These are phyloP conservation scores for Corinectria fuckeliana DNA, from an alignment of 2,329 filamentous ascomycete species.

Conservation along the genomic window DNA sequence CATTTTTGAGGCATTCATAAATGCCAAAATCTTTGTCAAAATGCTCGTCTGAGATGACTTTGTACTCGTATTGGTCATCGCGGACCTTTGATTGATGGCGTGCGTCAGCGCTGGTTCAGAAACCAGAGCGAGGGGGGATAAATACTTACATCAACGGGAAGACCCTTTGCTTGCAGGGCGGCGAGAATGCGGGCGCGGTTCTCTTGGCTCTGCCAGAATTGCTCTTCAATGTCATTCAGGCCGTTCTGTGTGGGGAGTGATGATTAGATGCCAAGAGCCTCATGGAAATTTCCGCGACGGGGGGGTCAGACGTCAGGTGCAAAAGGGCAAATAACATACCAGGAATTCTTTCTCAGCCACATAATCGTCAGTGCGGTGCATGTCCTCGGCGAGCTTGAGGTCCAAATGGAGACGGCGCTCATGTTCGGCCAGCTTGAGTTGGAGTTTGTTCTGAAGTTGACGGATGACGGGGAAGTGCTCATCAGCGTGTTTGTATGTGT, in stretches of 20 bases:
- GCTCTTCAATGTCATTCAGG: slow-evolving; percentile 47
- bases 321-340: slow-evolving; percentile 43
- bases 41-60: slow-evolving; percentile 52
- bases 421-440: slow-evolving; percentile 41
- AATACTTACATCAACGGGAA: slow-evolving; percentile 58
- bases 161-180: slow-evolving; percentile 49
- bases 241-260: slow-evolving; percentile 43
- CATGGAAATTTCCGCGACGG: slow-evolving; percentile 30
- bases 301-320: slow-evolving; percentile 25
- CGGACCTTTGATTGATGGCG: slow-evolving; percentile 40
- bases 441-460: slow-evolving; percentile 51
- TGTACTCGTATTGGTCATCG: slow-evolving; percentile 55
- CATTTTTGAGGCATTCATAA: slow-evolving; percentile 50
- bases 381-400: slow-evolving; percentile 47
- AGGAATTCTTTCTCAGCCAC: slow-evolving; percentile 45
- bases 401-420: slow-evolving; percentile 44
- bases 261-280: slow-evolving; percentile 29
- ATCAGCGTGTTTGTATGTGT: slow-evolving; percentile 58
- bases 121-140: slow-evolving; percentile 18
- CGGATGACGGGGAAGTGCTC: slow-evolving; percentile 60
- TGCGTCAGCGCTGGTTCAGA: slow-evolving; percentile 29
- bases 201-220: slow-evolving; percentile 54
- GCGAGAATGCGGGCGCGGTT: slow-evolving; percentile 54
- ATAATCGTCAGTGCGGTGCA: slow-evolving; percentile 42
- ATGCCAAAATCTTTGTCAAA: slow-evolving; percentile 51